Evolutionary conservation across 2,329 filamentous ascomycete species (phyloP).

Genomic region (Epichloe sp.): DNA sequence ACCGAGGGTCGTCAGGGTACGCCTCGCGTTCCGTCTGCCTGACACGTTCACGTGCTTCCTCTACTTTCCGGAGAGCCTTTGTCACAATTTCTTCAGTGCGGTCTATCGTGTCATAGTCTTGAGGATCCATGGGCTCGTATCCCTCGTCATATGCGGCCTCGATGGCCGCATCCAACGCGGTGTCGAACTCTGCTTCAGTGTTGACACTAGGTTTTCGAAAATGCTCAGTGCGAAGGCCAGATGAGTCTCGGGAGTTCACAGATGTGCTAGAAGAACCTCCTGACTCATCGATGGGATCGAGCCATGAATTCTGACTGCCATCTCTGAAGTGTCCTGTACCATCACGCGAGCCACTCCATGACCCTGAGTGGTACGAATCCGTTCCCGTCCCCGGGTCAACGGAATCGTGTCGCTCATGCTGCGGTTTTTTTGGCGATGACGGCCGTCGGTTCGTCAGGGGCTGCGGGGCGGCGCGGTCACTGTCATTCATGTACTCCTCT

Average conservation of each 20-base stretch:
- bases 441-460: conserved; percentile 55
- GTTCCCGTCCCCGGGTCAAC: conserved; percentile 5
- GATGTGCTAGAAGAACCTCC: conserved; percentile 65
- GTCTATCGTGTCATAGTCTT: conserved; percentile 23
- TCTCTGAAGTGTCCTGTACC: conserved; percentile 34
- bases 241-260: conserved; percentile 66
- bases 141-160: conserved; percentile 93
- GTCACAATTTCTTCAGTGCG: conserved; percentile 33
- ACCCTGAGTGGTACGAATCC: conserved; percentile 4
- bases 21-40: conserved; percentile 62
- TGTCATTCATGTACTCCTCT: conserved; percentile 29
- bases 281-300: conserved; percentile 90
- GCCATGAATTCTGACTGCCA: conserved; percentile 71
- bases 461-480: conserved; percentile 54
- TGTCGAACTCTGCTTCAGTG: conserved; percentile 85
- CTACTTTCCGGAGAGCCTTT: conserved; percentile 51
- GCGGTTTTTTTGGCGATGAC: conserved; percentile 26
- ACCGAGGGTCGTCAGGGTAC: conserved; percentile 13
- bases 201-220: conserved; percentile 54
- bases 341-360: conserved; percentile 13
- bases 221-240: conserved; percentile 55
- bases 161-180: conserved; percentile 85
- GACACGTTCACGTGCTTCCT: conserved; percentile 63
- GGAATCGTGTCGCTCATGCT: conserved; percentile 9
- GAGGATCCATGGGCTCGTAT: conserved; percentile 56